phyloP scores from a whole-genome alignment of 106 monocot species.

The Dendrobium nobile region DNA sequence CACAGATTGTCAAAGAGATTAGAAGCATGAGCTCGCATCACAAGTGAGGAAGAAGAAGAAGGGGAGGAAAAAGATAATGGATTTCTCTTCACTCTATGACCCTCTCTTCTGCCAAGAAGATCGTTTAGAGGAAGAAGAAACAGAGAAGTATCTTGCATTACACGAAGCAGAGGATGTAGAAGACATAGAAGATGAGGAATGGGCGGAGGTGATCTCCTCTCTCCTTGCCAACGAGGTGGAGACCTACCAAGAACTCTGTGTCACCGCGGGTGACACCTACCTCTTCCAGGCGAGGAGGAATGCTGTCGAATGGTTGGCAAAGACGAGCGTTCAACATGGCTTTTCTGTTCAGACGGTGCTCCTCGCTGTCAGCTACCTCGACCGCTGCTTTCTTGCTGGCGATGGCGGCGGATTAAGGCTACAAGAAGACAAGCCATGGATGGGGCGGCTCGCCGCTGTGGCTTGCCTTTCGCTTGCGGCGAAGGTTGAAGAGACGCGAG shows the following conservation, averaged over 20 bases:
- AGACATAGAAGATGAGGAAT: not conserved
- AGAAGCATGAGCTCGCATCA: not conserved
- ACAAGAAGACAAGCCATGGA: constrained; percentile 54
- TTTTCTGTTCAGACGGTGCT: constrained; percentile 51
- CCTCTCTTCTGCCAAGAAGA: constrained; percentile 45
- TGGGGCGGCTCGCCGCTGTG: constrained; percentile 48
- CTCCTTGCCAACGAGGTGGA: constrained; percentile 32
- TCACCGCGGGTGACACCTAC: constrained; percentile 1
- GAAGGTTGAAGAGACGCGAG: constrained; percentile 82
- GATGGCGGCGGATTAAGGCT: constrained; percentile 12
- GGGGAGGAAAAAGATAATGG: not conserved
- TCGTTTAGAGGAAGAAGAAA: constrained; percentile 9
- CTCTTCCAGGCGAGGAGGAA: constrained; percentile 12
- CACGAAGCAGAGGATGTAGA: not conserved
- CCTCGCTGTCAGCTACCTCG: constrained; percentile 64
- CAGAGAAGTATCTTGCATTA: not conserved
- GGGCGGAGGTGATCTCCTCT: constrained; percentile 4
- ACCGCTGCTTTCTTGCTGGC: constrained; percentile 54
- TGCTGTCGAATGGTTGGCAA: constrained; percentile 34
- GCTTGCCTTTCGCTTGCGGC: constrained; percentile 79
- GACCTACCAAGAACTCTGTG: not conserved
- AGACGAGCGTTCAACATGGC: constrained; percentile 27
- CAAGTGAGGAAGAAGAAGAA: not conserved
- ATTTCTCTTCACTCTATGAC: constrained; percentile 16
- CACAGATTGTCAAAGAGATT: not conserved